Base-by-base conservation (phyloP, 257 asterid genomes). In the Solanum medicagineum region DNA sequence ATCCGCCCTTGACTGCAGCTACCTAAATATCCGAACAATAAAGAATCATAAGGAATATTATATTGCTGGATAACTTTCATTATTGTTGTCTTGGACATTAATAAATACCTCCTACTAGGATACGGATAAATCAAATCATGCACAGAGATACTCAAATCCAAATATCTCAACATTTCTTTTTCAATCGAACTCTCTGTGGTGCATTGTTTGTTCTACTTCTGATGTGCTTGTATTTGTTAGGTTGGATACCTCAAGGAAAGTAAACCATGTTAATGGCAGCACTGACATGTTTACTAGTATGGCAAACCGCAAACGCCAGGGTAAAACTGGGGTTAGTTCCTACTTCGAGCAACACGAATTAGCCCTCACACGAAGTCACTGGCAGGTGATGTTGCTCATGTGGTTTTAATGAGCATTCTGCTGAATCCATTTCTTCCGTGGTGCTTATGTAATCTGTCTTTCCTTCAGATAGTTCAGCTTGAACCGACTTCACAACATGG, bases 331-430 rank as follows among this genome's bases (percentile, higher is more conserved):
- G 83, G 97, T 96, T 80, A 91, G 85, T 91, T 92, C 98, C 71
- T 96, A 91, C 90, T 96, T 94, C 87, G 93, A 92, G 90, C 93
- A 92, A 92, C 95, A 92, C 10, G 98, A 94, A 87, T 85, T 92
- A 68, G 94, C 98, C 65, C 93, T 95, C 87, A 94, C 95, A 55
- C 92, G 92, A 85, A 87, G 90, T 88, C 96, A 95, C 85, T 96
- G 99, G 99, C 99, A 96, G 99, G 98, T 96, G 89, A 87, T 87
- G 87, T 88, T 85, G 80, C 84, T 75, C 40, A 71, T 75, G 70
- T 47, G 69, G 6, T 24, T 88, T 82, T 68, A 79, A 63, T 66
- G 73, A 47, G 63, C 59, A 29, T 57, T 62, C 45, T 62, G 81
- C 54, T 85, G 77, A 20, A 36, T 73, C 24, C 81, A 83, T 77